These are phyloP conservation scores for Yamadazyma friedrichii DNA, from an alignment of 1,139 yeast genomes.

Conservation along the genomic window DNA sequence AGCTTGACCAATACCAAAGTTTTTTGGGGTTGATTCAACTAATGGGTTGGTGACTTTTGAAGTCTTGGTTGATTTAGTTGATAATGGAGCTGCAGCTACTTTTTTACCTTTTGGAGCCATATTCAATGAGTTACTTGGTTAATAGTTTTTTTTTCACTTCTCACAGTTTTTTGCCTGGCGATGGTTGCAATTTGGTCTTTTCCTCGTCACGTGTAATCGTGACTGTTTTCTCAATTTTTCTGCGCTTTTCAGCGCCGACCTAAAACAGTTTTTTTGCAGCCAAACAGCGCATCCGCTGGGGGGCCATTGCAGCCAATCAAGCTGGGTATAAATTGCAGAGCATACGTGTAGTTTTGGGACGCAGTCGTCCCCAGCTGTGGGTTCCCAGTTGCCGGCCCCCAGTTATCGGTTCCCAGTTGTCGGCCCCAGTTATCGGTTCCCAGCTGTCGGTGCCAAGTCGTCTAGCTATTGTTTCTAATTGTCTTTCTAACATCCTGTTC, in stretches of 20 bases:
- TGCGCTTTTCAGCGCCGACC: too few species aligned
- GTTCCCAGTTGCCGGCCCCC: too few species aligned
- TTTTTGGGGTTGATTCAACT: conserved; percentile 79
- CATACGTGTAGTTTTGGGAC: too few species aligned
- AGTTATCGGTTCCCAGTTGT: too few species aligned
- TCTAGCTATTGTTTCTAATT: too few species aligned
- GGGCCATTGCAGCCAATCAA: too few species aligned
- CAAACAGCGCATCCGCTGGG: too few species aligned
- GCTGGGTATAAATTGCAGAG: too few species aligned
- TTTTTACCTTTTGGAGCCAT: conserved; percentile 64
- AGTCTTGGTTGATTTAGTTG: conserved; percentile 31
- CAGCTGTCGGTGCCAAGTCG: too few species aligned
- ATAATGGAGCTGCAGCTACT: conserved; percentile 76
- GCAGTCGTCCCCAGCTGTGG: too few species aligned
- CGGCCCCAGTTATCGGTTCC: too few species aligned
- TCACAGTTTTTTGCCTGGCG: background rate
- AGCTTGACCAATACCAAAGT: conserved; percentile 94
- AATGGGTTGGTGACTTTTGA: conserved; percentile 36
- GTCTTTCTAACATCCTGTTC: too few species aligned
- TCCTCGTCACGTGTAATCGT: background rate
- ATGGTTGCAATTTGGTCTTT: background rate
- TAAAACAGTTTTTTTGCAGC: background rate
- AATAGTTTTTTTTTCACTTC: background rate
- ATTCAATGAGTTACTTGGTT: conserved; percentile 4
- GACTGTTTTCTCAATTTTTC: background rate